phyloP scores from a whole-genome alignment of 306 rosid genomes.

The Rosa chinensis region DNA sequence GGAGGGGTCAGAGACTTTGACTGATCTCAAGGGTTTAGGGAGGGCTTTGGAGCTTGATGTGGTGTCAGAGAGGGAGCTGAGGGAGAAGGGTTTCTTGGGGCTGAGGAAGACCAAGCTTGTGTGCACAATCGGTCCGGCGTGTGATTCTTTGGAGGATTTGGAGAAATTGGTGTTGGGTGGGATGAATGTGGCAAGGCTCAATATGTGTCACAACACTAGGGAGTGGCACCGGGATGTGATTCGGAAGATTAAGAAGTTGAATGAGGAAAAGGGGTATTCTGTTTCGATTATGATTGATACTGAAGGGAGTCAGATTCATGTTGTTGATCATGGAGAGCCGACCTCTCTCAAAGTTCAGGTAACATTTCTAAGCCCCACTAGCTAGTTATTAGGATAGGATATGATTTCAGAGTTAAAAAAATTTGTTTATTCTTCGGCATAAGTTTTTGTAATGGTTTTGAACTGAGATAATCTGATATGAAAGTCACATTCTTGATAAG shows the following conservation, averaged over 20 bases:
- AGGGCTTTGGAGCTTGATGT: constrained; percentile 56
- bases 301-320: constrained; percentile 85
- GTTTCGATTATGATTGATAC: constrained; percentile 89
- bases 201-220: constrained; percentile 83
- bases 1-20: constrained; percentile 35
- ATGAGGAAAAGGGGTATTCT: constrained; percentile 61
- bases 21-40: constrained; percentile 32
- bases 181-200: constrained; percentile 85
- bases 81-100: constrained; percentile 71
- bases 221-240: constrained; percentile 81
- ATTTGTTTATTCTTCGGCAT: not conserved
- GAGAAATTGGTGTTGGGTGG: constrained; percentile 81
- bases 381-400: not conserved
- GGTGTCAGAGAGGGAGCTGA: constrained; percentile 72
- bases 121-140: constrained; percentile 83
- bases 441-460: not conserved
- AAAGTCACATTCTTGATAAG: not conserved
- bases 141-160: constrained; percentile 63
- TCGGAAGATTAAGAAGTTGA: constrained; percentile 70
- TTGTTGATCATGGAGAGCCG: constrained; percentile 87
- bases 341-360: constrained; percentile 87
- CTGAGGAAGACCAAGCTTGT: constrained; percentile 90
- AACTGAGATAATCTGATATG: not conserved
- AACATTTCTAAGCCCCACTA: not conserved
- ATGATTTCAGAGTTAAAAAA: not conserved